Base-by-base conservation (phyloP, 805 yeast species). In the Candida chilensis region DNA sequence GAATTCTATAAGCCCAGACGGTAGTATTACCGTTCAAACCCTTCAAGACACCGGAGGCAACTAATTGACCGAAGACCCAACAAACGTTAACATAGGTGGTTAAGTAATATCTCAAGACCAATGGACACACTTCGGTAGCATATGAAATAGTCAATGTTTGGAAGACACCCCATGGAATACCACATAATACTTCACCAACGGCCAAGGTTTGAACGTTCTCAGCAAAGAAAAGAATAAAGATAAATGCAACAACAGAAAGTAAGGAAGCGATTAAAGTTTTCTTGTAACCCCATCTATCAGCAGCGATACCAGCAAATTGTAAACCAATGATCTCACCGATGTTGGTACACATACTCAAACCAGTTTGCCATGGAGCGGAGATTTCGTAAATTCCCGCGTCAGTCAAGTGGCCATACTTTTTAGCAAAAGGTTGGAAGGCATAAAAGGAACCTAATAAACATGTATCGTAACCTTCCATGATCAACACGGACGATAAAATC, bases 1-100 rank as follows among this genome's bases (percentile, higher is more conserved):
- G 79, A 24, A 70, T 54, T 33, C 61, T 55, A 47, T 69, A 75
- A 5, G 74, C 64, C 55, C 60, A 41, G 14, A 56, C 41, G 20
- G 50, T 41, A 83, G 77, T 52, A 67, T 90, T 34, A 56, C 71
- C 32, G 67, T 90, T 21, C 96, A 50, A 47, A 29, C 57, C 71
- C 37, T 54, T 58, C 39, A 61, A 50, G 13, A 75, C 67, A 33
- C 80, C 76, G 8, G 73, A 50, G 5, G 74, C 59, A 33, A 74
- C 50, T 20, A 76, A 53, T 43, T 73, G 65, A 32, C 54, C 63
- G 44, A 44, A 52, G 31, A 43, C 62, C 59, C 47, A 66, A 54
- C 48, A 56, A 41, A 44, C 51, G 39, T 46, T 61, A 36, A 43
- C 58, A 37, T 41, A 48, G n/a, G 65, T 52, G 27, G 59, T 49